phyloP scores from a whole-genome alignment of 2,329 filamentous ascomycete genomes.

The Ophiostoma montium region DNA sequence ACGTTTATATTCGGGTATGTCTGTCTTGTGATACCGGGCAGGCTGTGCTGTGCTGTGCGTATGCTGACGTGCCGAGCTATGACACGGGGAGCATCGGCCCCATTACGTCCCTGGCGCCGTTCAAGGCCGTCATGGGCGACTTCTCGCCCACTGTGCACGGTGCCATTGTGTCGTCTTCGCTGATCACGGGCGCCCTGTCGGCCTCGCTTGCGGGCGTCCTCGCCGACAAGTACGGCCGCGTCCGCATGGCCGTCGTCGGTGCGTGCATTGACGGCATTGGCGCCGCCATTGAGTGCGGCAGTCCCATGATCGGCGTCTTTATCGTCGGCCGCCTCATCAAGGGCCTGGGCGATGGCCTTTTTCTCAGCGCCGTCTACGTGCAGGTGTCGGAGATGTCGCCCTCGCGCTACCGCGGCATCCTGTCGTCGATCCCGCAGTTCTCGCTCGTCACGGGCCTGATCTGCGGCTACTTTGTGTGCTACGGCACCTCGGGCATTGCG shows the following conservation, averaged over 20 bases:
- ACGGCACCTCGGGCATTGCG: background rate
- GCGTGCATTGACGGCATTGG: background rate
- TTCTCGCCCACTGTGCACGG: background rate
- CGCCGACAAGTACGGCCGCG: background rate
- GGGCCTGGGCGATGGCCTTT: background rate
- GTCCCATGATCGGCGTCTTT: background rate
- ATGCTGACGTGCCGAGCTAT: too few relatives aligned
- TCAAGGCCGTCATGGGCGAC: background rate
- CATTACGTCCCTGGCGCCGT: background rate
- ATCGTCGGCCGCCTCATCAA: background rate
- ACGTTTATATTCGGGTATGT: too few relatives aligned
- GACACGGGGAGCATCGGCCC: slow-evolving; percentile 1
- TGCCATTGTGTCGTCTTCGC: background rate
- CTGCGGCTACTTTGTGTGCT: background rate
- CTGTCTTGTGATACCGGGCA: too few relatives aligned
- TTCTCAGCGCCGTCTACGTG: background rate
- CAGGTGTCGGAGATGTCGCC: background rate
- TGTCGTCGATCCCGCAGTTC: background rate
- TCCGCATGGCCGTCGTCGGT: background rate
- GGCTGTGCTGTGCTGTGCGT: too few relatives aligned
- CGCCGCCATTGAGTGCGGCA: background rate
- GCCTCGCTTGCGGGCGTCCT: background rate
- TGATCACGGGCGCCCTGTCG: background rate
- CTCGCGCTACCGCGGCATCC: background rate
- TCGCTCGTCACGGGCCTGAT: background rate